Evolutionary conservation across 2,329 filamentous ascomycete species (phyloP), one percentile per base, ranked within the genome.

Genomic region (Colletotrichum navitas): DNA sequence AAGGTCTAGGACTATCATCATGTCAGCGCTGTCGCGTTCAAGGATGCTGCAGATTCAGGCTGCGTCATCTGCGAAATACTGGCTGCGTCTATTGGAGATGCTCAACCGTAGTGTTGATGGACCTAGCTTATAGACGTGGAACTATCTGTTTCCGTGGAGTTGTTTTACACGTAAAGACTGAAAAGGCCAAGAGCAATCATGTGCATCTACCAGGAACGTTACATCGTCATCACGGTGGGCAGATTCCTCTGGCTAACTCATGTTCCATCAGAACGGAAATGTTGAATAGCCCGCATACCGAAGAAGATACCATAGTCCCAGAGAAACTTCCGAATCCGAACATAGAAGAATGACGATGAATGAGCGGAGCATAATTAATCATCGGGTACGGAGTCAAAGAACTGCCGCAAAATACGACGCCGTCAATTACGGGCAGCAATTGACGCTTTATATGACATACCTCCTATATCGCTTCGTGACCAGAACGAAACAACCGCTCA

Each of bases 201-300:
- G 7, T 49, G 6, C 49, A 55, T 41, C 51, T 49, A 39, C 39
- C 59, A 39, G 47, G 41, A 5, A 49, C 10, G 29, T 34, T 41
- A 21, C 47, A 32, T 26, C 51, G 29, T 63, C 55, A 39, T 32
- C 41, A 52, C 49, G 56, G 49, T 56, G 24, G 39, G 4, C 6
- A 26, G 49, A 34, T 56, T 61, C 24, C 55, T 49, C 32, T n/a
- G 39, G 47, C 47, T 21, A 49, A 61, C 24, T 24, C 62, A 8
- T 18, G 52, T 36, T 47, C 24, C 43, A 54, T 69, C 55, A 63
- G 63, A 49, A 66, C 16, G 39, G 18, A 32, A 45, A 2, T 11
- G 39, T 16, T 11, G 29, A 45, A 60, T 12, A 18, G 26, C 24
- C 10, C 11, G 18, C 14, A 39, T 2, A 7, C 10, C 7, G 39